Percentiles rank a stretch among this genome's conserved stretches.
phyloP scores from a whole-genome alignment of 1,284 basidiomycete species.

The Athelia psychrophila region DNA sequence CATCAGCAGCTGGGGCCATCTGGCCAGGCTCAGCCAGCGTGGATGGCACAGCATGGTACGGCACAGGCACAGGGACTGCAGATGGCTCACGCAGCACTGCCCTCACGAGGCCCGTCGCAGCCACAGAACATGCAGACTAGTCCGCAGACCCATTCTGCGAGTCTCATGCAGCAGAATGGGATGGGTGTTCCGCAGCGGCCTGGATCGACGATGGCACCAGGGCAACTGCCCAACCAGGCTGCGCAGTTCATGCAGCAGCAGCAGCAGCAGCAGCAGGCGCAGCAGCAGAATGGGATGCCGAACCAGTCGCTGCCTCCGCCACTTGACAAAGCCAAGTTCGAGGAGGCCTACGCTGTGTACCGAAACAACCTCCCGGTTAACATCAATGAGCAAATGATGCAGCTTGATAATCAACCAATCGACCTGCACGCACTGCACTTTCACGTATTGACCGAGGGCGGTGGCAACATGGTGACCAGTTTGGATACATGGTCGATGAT shows the following conservation, averaged over 20 bases:
- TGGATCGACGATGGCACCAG: conserved; percentile 18
- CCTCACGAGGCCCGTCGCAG: background rate
- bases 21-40: conserved; percentile 18
- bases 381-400: conserved; percentile 37
- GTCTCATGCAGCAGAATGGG: conserved; percentile 19
- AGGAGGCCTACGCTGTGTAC: conserved; percentile 45
- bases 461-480: conserved; percentile 51
- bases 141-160: conserved; percentile 17
- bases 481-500: conserved; percentile 64
- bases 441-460: conserved; percentile 55
- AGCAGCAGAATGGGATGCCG: background rate
- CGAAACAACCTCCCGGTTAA: conserved; percentile 36
- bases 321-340: conserved; percentile 49
- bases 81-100: background rate
- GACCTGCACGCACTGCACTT: conserved; percentile 57
- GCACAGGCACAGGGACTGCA: conserved; percentile 3
- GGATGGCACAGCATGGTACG: conserved; percentile 6
- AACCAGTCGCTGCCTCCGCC: conserved; percentile 22
- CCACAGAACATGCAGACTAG: conserved; percentile 5
- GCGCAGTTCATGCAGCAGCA: conserved; percentile 13
- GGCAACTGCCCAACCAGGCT: conserved; percentile 18
- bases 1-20: conserved; percentile 10
- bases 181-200: conserved; percentile 22
- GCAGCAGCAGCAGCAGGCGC: no score
- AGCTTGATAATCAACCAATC: conserved; percentile 48